phyloP scores from a whole-genome alignment of 164 flowering plant species.

The Vitis amurensis region DNA sequence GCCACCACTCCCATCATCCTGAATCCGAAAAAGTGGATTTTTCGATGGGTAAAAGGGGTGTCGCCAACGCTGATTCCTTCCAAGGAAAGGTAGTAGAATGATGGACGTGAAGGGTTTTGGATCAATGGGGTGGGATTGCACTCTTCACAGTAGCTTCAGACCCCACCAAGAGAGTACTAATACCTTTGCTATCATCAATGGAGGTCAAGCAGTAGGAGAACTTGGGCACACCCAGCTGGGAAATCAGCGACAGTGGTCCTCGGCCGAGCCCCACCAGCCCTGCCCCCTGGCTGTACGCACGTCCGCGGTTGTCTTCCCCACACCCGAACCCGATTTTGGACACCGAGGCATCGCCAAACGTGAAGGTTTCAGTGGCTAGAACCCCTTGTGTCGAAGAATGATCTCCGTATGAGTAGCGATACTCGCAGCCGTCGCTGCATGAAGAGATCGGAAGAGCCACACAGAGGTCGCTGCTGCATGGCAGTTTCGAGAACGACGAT shows the following conservation, averaged over 20 bases:
- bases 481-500: slow-evolving; percentile 48
- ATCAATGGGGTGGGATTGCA: slow-evolving; percentile 49
- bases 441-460: slow-evolving; percentile 42
- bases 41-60: slow-evolving; percentile 42
- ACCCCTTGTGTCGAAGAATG: slow-evolving; percentile 67
- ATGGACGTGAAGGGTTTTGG: slow-evolving; percentile 57
- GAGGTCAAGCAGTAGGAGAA: slow-evolving; percentile 86
- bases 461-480: slow-evolving; percentile 60
- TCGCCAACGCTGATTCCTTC: slow-evolving; percentile 77
- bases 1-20: slow-evolving; percentile 73
- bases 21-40: slow-evolving; percentile 50
- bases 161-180: slow-evolving; percentile 69
- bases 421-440: slow-evolving; percentile 59
- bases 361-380: slow-evolving; percentile 71
- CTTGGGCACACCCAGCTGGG: slow-evolving; percentile 63
- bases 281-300: slow-evolving; percentile 58
- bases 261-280: slow-evolving; percentile 92
- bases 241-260: slow-evolving; percentile 77
- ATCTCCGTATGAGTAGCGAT: slow-evolving; percentile 73
- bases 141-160: slow-evolving; percentile 33
- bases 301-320: slow-evolving; percentile 68
- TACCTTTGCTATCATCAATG: slow-evolving; percentile 39
- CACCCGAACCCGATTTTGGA: slow-evolving; percentile 74
- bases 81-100: slow-evolving; percentile 70
- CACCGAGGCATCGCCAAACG: slow-evolving; percentile 45